Evolutionary conservation across 208 protist species (phyloP).

Genomic region (Phytomonas sp.): DNA sequence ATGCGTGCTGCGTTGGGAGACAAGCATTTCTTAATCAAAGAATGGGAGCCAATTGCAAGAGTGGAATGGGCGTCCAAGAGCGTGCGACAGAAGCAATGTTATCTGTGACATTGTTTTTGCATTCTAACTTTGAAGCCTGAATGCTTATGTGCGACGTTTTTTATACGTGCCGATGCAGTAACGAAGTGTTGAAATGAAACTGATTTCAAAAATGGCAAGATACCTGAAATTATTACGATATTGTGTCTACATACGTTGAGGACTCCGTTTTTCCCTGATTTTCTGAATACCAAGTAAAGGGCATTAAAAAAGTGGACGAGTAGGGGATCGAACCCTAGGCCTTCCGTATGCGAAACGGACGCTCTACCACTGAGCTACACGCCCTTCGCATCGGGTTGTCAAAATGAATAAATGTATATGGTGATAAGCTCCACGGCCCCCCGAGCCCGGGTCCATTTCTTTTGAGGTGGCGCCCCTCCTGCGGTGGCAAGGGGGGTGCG

Average conservation of each 20-base stretch:
- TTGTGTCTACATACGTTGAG: too few species aligned
- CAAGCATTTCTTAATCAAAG: constrained; percentile 15
- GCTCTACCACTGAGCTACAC: constrained; percentile 4
- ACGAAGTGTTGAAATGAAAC: background rate
- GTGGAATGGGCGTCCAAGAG: constrained; percentile 62
- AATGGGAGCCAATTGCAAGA: constrained; percentile 55
- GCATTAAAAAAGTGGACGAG: constrained; percentile 1
- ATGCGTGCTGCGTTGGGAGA: constrained; percentile 12
- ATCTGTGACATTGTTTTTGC: constrained; percentile 4
- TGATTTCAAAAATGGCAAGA: too few species aligned
- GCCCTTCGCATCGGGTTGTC: background rate
- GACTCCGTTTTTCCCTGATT: background rate
- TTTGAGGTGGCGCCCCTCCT: too few species aligned
- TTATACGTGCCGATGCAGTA: background rate
- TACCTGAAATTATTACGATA: too few species aligned
- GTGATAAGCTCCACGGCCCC: too few species aligned
- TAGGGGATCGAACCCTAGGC: constrained; percentile 17
- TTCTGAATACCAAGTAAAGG: background rate
- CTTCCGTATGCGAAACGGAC: constrained; percentile 8
- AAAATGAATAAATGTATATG: too few species aligned
- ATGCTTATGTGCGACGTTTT: background rate
- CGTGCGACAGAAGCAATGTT: constrained; percentile 36
- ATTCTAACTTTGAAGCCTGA: background rate
- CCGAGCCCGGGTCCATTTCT: too few species aligned
- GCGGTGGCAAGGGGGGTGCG: too few species aligned